Evolutionary conservation across 2,329 filamentous ascomycete genomes (phyloP).

Genomic region (Blastomyces silverae): DNA sequence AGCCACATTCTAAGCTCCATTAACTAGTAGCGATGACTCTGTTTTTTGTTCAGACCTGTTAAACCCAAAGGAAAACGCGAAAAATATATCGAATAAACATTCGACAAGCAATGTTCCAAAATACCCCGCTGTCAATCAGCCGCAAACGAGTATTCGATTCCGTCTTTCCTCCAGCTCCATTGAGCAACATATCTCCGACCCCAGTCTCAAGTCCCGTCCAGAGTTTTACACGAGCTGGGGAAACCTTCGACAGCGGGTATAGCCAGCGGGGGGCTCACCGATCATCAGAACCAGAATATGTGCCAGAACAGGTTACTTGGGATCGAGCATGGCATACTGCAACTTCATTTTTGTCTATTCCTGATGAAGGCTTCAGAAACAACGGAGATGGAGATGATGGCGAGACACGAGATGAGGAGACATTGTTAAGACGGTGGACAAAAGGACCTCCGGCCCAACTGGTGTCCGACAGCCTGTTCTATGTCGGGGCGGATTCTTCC

Average conservation of each 20-base stretch:
- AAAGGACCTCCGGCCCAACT: conserved; percentile 28
- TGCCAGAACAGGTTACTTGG: conserved; percentile 33
- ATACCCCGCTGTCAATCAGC: conserved; percentile 19
- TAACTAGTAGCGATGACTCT: no score
- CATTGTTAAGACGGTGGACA: conserved; percentile 30
- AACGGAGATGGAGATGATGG: conserved; percentile 12
- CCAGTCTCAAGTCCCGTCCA: conserved; percentile 25
- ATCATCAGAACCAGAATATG: conserved; percentile 14
- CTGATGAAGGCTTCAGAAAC: conserved; percentile 30
- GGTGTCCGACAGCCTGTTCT: conserved; percentile 31
- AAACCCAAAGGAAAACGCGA: not conserved
- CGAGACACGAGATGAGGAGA: conserved; percentile 24
- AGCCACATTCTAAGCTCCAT: not conserved
- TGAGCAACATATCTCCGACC: conserved; percentile 30
- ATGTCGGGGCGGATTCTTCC: conserved; percentile 27
- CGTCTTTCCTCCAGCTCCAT: conserved; percentile 38
- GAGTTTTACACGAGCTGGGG: conserved; percentile 22
- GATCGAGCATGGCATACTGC: conserved; percentile 39
- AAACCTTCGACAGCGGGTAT: conserved; percentile 18
- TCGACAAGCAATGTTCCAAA: conserved; percentile 18
- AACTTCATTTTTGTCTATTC: conserved; percentile 37
- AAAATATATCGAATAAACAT: not conserved
- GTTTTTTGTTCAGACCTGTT: not conserved
- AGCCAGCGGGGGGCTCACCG: conserved; percentile 16
- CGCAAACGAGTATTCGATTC: conserved; percentile 41